Evolutionary conservation across 345 rosid species (phyloP).

Genomic region (Boechera stricta): DNA sequence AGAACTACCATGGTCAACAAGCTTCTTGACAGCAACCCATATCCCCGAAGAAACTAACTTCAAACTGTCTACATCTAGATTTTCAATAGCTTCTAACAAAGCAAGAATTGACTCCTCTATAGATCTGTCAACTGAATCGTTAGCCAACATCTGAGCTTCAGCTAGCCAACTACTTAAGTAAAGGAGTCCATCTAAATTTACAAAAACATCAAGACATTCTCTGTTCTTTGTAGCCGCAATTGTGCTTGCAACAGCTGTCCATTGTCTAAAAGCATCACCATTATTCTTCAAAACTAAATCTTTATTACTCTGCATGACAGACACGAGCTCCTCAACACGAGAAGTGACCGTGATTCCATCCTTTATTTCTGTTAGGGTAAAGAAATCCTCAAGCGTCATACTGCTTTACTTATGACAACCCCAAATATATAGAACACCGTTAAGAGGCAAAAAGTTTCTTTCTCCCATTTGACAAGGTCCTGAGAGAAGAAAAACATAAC

Average conservation of each 20-base stretch:
- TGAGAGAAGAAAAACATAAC: constrained; percentile 6
- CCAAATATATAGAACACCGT: constrained; percentile 45
- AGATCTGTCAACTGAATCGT: constrained; percentile 55
- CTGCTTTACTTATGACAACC: constrained; percentile 56
- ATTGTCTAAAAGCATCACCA: constrained; percentile 82
- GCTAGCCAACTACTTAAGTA: constrained; percentile 80
- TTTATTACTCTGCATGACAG: constrained; percentile 76
- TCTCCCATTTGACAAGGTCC: constrained; percentile 49
- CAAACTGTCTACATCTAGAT: constrained; percentile 67
- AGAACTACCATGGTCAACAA: constrained; percentile 67
- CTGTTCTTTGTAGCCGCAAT: constrained; percentile 79
- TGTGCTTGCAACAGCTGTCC: constrained; percentile 87
- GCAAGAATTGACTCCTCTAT: constrained; percentile 77
- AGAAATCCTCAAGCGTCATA: constrained; percentile 95
- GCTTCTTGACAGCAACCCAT: constrained; percentile 66
- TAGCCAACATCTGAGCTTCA: constrained; percentile 58
- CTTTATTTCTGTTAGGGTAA: constrained; percentile 83
- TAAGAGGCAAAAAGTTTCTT: constrained; percentile 29
- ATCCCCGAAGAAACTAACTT: constrained; percentile 76
- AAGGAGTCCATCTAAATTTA: constrained; percentile 78
- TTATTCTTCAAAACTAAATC: constrained; percentile 63
- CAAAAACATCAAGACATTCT: constrained; percentile 91
- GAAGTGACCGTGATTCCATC: constrained; percentile 83
- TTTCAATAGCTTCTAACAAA: constrained; percentile 72
- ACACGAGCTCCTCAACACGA: constrained; percentile 77